Base-by-base conservation (phyloP, 2,329 filamentous ascomycete genomes). In the Hymenoscyphus linearis region DNA sequence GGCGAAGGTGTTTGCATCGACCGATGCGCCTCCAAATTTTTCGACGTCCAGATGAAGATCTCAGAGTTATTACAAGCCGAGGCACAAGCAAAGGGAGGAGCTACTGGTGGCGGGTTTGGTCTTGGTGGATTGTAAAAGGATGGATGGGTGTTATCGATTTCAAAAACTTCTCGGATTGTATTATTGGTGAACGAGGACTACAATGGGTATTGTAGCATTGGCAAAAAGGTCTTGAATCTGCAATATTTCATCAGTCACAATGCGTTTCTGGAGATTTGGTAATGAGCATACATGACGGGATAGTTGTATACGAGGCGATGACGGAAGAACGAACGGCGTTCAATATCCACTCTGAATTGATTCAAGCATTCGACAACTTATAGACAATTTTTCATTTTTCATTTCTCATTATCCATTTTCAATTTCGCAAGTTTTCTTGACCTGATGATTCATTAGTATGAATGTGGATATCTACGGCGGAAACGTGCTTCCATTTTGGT, bases 1-100 rank as follows among this genome's bases (percentile, higher is more conserved):
- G 96, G 93, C 82, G 95, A 99, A 79, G 92, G 89, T 69, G 95
- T 99, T 71, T 99, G 96, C 81, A 87, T 99, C 70, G 95, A 99
- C 80, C 91, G 95, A 73, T 99, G 96, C 79, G 90, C 96, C 62
- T 85, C 90, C 74, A 99, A 99, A 82, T 99, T 98, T 82, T 97
- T 99, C 79, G 93, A 98, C 71, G 93, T 96, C 73, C 96, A 96
- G 77, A 87, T 96, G 82, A 98, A 97, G 82, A 91, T 98, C 63
- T 93, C 90, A 72, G 93, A 98, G 79, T 91, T 96, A 79, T 92
- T 98, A 86, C 92, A 97, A 79, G 86, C 88, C 67, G 90, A 96
- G 77, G 90, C 90, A 55, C 84, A 86, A 72, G 82, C 84, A 65
- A 84, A 84, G 72, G 84, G 86, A 47, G 81, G 79, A 37, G 78